A percentile compares a stretch with the other conserved stretches of the same genome.
Evolutionary conservation across 2,329 filamentous ascomycete genomes (phyloP).

Genomic region (Akanthomyces muscarius): DNA sequence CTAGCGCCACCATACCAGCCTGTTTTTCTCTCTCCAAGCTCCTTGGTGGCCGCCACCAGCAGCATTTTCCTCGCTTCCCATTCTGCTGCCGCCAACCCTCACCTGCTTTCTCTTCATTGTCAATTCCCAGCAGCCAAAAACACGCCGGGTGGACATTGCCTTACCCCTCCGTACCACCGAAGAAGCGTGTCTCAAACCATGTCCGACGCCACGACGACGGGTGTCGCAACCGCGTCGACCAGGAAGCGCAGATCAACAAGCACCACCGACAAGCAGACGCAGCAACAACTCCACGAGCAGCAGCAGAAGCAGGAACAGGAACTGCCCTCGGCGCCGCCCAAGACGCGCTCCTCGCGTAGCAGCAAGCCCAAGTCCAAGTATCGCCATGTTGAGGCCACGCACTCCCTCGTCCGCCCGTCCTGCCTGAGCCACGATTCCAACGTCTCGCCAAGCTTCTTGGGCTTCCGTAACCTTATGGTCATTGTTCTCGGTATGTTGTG

Average conservation of each 20-base stretch:
- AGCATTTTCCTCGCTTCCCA: background rate
- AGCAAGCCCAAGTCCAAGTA: conserved; percentile 58
- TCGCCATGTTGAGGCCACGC: conserved; percentile 85
- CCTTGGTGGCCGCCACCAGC: background rate
- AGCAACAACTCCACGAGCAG: conserved; percentile 24
- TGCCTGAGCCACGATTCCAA: conserved; percentile 81
- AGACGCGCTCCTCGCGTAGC: conserved; percentile 22
- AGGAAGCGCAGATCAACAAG: conserved; percentile 16
- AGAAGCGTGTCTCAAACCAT: conserved; percentile 20
- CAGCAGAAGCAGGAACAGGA: conserved; percentile 25
- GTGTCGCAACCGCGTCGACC: conserved; percentile 27
- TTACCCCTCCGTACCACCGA: background rate
- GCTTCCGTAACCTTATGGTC: conserved; percentile 94
- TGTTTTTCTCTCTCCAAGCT: background rate
- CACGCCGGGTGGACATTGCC: background rate
- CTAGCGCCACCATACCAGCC: background rate
- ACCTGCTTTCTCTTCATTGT: background rate
- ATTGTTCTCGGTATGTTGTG: conserved; percentile 69
- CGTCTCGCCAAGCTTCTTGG: conserved; percentile 76
- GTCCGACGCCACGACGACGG: conserved; percentile 34
- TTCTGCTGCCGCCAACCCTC: background rate
- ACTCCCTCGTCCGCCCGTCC: conserved; percentile 67
- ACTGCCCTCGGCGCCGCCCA: conserved; percentile 19
- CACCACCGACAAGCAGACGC: conserved; percentile 17
- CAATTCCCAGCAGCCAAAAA: background rate